Conservation (phyloP, 2,329 filamentous ascomycete genomes). For the Microdochium nivale region DNA sequence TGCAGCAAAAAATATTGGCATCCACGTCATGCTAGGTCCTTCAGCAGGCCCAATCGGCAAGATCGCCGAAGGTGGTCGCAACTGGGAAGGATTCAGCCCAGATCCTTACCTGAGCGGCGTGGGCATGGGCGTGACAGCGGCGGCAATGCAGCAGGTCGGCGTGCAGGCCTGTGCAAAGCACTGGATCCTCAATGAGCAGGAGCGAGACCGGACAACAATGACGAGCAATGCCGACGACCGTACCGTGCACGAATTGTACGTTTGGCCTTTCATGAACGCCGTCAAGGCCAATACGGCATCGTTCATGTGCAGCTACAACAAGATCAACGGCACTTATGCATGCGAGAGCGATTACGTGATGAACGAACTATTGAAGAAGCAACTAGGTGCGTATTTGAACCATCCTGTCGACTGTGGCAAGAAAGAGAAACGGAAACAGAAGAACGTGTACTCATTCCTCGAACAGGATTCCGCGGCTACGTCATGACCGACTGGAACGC, state of each 20-base stretch:
- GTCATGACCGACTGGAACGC: slow-evolving; percentile 62
- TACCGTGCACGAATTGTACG: slow-evolving; percentile 58
- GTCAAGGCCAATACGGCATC: slow-evolving; percentile 56
- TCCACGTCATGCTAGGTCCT: slow-evolving; percentile 69
- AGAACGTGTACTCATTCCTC: background rate
- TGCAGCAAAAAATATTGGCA: slow-evolving; percentile 53
- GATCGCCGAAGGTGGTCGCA: slow-evolving; percentile 63
- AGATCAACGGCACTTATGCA: slow-evolving; percentile 59
- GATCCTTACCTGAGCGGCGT: slow-evolving; percentile 68
- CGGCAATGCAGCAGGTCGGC: slow-evolving; percentile 43
- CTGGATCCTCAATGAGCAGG: slow-evolving; percentile 63
- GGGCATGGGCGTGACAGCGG: slow-evolving; percentile 51
- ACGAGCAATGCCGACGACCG: slow-evolving; percentile 54
- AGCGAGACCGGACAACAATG: slow-evolving; percentile 44
- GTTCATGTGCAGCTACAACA: slow-evolving; percentile 68
- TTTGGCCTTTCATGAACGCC: slow-evolving; percentile 62
- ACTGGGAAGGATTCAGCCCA: slow-evolving; percentile 76
- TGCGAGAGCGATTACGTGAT: slow-evolving; percentile 56
- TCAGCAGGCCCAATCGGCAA: slow-evolving; percentile 69
- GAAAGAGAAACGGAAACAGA: too few relatives aligned
- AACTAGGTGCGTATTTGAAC: slow-evolving; percentile 54
- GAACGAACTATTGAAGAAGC: slow-evolving; percentile 56
- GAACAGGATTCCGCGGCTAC: slow-evolving; percentile 15
- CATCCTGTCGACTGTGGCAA: too few relatives aligned
- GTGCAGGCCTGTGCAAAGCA: slow-evolving; percentile 49